A percentile compares a stretch with the other conserved stretches of the same genome.
These are phyloP conservation scores for Aspergillus puulaauensis DNA, from an alignment of 2,329 filamentous ascomycete species.

Conservation along the genomic window DNA sequence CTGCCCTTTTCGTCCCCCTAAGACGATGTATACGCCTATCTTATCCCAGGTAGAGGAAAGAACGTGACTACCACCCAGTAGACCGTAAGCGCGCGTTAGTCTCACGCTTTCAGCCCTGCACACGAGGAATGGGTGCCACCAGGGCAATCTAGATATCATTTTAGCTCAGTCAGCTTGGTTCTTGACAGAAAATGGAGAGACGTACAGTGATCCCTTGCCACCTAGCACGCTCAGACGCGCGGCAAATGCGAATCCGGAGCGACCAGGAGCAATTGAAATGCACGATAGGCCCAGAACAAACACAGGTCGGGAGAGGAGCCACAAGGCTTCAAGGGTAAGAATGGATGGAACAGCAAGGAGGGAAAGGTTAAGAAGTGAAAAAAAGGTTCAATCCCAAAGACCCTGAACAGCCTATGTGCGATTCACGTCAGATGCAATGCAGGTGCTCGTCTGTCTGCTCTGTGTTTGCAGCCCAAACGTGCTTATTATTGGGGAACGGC, in stretches of 20 bases:
- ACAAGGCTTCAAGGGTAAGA: neutral
- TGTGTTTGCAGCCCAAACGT: slow-evolving; percentile 9
- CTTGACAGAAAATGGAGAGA: neutral
- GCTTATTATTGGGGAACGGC: slow-evolving; percentile 10
- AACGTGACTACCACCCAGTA: slow-evolving; percentile 14
- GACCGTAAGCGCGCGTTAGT: slow-evolving; percentile 16
- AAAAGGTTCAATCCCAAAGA: neutral
- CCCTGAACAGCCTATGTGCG: neutral
- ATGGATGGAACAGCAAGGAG: neutral
- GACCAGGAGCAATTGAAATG: neutral
- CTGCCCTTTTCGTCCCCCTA: neutral
- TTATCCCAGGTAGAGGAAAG: slow-evolving; percentile 3
- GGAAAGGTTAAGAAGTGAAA: neutral
- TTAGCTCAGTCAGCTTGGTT: neutral
- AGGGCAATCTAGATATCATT: slow-evolving; percentile 15
- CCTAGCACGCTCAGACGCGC: neutral
- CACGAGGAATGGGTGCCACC: slow-evolving; percentile 15
- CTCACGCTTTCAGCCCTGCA: slow-evolving; percentile 16
- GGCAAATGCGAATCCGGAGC: neutral
- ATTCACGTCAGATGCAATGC: slow-evolving; percentile 8
- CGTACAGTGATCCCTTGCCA: neutral
- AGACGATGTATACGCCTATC: neutral
- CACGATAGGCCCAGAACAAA: neutral
- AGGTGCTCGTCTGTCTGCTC: slow-evolving; percentile 3
- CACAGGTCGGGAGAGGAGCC: neutral